These are phyloP conservation scores for Pouteria campechiana DNA, from an alignment of 179 eudicot species.

Conservation along the genomic window DNA sequence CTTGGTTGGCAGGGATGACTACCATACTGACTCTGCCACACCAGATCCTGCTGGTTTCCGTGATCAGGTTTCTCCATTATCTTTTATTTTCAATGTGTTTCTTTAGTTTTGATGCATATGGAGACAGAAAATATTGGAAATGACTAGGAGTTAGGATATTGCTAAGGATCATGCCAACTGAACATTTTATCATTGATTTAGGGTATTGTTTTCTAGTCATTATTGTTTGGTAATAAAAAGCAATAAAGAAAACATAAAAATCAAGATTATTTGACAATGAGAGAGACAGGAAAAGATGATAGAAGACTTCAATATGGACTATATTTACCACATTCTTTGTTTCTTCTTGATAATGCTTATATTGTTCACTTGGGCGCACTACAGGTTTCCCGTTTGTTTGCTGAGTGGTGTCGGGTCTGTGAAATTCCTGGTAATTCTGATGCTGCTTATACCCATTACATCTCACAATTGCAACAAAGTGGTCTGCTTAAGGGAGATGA, in stretches of 20 bases:
- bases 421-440: conserved; percentile 72
- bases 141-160: too few species aligned
- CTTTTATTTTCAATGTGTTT: neutral
- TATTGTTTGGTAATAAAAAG: too few species aligned
- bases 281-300: too few species aligned
- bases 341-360: neutral
- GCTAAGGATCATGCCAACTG: too few species aligned
- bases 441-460: conserved; percentile 36
- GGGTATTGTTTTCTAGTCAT: too few species aligned
- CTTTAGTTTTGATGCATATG: too few species aligned
- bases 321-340: neutral
- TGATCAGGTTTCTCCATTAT: conserved; percentile 44
- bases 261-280: too few species aligned
- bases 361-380: conserved; percentile 2
- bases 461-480: conserved; percentile 57
- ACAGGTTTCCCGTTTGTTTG: conserved; percentile 68
- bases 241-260: too few species aligned
- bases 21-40: conserved; percentile 35
- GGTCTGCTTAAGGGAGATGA: conserved; percentile 89
- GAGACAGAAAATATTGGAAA: too few species aligned
- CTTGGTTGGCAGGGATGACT: conserved; percentile 45
- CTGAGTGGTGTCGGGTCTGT: conserved; percentile 66
- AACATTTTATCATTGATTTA: too few species aligned
- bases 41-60: conserved; percentile 59
- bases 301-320: neutral